phyloP scores from a whole-genome alignment of 352 stramenopile species.

The Pseudoperonospora humuli region DNA sequence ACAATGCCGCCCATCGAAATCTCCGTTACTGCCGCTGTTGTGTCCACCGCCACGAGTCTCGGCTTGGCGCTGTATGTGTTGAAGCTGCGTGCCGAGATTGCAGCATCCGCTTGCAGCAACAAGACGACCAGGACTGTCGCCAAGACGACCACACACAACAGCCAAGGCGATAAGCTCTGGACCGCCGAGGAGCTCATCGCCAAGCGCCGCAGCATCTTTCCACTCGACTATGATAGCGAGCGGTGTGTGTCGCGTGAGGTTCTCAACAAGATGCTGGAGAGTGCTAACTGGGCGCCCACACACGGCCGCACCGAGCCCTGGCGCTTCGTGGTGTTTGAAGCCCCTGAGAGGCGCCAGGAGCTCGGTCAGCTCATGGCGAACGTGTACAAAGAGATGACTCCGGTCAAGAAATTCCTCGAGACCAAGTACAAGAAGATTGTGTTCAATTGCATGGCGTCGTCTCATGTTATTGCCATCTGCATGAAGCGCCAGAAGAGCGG shows the following conservation, averaged over 20 bases:
- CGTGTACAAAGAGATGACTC: slow-evolving; percentile 60
- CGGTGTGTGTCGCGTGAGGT: slow-evolving; percentile 46
- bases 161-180: slow-evolving; percentile 36
- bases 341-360: slow-evolving; percentile 38
- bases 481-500: slow-evolving; percentile 83
- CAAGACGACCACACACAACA: slow-evolving; percentile 8
- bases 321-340: slow-evolving; percentile 72
- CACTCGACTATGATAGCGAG: slow-evolving; percentile 51
- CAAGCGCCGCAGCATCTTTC: slow-evolving; percentile 68
- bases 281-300: slow-evolving; percentile 79
- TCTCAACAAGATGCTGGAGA: slow-evolving; percentile 68
- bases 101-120: slow-evolving; percentile 1
- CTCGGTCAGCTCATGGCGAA: slow-evolving; percentile 59
- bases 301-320: slow-evolving; percentile 77
- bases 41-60: slow-evolving; percentile 28
- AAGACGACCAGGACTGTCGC: slow-evolving; percentile 18
- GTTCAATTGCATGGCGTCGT: slow-evolving; percentile 55
- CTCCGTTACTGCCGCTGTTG: slow-evolving; percentile 18
- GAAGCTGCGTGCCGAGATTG: slow-evolving; percentile 26
- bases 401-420: slow-evolving; percentile 61
- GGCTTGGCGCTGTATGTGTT: slow-evolving; percentile 30
- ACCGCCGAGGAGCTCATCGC: slow-evolving; percentile 72
- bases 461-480: slow-evolving; percentile 78
- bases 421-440: slow-evolving; percentile 79
- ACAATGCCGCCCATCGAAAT: slow-evolving; percentile 16